phyloP scores from a whole-genome alignment of 441 rosid species.

The Syzygium malaccense region DNA sequence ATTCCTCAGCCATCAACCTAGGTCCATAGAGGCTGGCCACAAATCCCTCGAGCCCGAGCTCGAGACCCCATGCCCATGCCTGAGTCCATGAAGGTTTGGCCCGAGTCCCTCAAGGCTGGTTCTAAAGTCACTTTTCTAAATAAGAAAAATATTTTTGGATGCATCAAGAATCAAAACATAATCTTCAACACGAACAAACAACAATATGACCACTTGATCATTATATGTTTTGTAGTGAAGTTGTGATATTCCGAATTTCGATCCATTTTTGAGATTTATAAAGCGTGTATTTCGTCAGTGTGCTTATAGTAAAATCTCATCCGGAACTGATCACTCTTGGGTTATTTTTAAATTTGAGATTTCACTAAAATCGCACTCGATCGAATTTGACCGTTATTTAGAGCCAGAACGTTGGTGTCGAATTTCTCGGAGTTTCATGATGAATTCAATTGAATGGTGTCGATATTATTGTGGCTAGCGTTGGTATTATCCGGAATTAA shows the following conservation, averaged over 20 bases:
- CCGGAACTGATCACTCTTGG: too few relatives aligned
- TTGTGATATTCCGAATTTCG: not conserved
- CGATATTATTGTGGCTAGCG: too few relatives aligned
- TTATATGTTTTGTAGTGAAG: not conserved
- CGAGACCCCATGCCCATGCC: not conserved
- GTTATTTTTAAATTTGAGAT: too few relatives aligned
- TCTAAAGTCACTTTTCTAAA: not conserved
- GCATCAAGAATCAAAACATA: not conserved
- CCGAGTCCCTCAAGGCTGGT: not conserved
- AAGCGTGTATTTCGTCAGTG: too few relatives aligned
- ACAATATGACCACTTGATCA: not conserved
- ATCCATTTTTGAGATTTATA: too few relatives aligned
- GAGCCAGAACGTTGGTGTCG: too few relatives aligned
- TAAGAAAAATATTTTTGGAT: not conserved
- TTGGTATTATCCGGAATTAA: too few relatives aligned
- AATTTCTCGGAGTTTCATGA: too few relatives aligned
- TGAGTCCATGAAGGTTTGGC: not conserved
- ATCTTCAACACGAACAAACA: not conserved
- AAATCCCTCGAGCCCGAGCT: not conserved
- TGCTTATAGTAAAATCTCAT: too few relatives aligned
- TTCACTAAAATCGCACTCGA: too few relatives aligned
- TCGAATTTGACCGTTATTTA: too few relatives aligned
- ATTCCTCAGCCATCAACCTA: not conserved
- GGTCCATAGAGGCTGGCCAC: not conserved
- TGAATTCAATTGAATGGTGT: too few relatives aligned